Evolutionary conservation across 2,329 filamentous ascomycete genomes (phyloP), one percentile per base, ranked within the genome.

Genomic region (Botrytis medusae): DNA sequence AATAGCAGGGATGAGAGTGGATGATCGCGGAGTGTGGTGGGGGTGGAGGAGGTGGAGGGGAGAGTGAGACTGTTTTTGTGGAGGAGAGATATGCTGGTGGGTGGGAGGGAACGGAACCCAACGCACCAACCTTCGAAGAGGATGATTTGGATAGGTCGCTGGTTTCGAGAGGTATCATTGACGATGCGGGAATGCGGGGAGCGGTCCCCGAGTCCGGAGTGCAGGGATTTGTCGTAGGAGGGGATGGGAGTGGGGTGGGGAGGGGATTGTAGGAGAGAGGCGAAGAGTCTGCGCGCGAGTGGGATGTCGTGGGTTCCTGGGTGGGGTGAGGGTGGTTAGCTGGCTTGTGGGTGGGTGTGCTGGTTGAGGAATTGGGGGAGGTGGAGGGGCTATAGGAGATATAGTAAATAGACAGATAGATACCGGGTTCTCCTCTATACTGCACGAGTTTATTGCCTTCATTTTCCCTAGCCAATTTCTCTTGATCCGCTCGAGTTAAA

Each of bases 91-190:
- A 92, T 77, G 0, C 83, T 83, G 0, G 80, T 77, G 1, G 85
- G 81, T 29, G 83, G 78, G 34, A 91, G 82, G 0, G 90, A 83
- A 14, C 87, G 86, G 79, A 93, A 93, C 0, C 91, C 91, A 3
- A 93, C 87, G 80, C 89, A 92, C 91, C 91, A 93, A 2, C 91
- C 91, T 81, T 93, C 91, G 75, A 93, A 91, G 37, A 93, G 86
- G 0, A 93, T 85, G 1, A 92, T 85, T 5, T 83, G 76, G 37
- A 82, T 81, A 10, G 71, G 74, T 1, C 16, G 71, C 60, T 46
- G 75, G 60, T 20, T 44, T 72, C 6, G 82, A 80, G 1, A 65
- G 74, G 48, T 0, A 10, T 68, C 46, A 51, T 84, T 84, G 16
- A 87, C 83, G 1, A 62, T 77, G 54, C 85, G 82, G 89, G 90